Conservation (phyloP, 116 monocot species). For the Trichopus zeylanicus region DNA sequence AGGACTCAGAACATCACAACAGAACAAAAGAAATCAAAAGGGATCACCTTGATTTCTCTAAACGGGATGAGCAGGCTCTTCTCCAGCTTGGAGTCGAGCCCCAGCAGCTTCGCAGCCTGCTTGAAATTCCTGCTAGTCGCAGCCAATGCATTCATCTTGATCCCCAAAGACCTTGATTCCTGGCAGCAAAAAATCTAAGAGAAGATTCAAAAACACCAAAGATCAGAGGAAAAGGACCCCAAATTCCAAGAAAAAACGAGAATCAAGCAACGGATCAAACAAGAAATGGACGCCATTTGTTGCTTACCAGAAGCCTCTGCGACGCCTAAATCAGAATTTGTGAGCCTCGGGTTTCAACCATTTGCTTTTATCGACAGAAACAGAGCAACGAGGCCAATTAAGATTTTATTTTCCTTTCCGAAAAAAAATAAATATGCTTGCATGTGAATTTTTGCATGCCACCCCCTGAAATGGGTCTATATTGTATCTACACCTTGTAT, state of each 20-base stretch:
- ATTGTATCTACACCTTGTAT: no score
- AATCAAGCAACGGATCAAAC: neutral
- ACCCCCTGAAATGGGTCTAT: no score
- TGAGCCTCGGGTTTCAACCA: no score
- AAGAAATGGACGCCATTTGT: neutral
- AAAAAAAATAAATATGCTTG: no score
- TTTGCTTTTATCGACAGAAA: no score
- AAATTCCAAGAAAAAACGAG: neutral
- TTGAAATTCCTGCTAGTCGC: slow-evolving; percentile 96
- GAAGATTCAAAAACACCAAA: neutral
- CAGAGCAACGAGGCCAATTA: no score
- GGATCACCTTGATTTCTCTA: slow-evolving; percentile 87
- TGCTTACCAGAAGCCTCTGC: neutral
- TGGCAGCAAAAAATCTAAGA: neutral
- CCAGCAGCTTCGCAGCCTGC: slow-evolving; percentile 86
- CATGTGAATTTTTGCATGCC: no score
- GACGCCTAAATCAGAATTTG: no score
- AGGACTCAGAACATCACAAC: neutral
- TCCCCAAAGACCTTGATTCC: neutral
- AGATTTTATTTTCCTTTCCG: no score
- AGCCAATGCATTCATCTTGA: slow-evolving; percentile 77
- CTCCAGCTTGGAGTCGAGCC: slow-evolving; percentile 80
- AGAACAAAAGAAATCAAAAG: neutral
- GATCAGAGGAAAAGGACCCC: neutral
- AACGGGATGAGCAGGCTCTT: slow-evolving; percentile 92